Evolutionary conservation across 176 grass and related monocot genomes (phyloP).

Genomic region (Oropetium thomaeum): DNA sequence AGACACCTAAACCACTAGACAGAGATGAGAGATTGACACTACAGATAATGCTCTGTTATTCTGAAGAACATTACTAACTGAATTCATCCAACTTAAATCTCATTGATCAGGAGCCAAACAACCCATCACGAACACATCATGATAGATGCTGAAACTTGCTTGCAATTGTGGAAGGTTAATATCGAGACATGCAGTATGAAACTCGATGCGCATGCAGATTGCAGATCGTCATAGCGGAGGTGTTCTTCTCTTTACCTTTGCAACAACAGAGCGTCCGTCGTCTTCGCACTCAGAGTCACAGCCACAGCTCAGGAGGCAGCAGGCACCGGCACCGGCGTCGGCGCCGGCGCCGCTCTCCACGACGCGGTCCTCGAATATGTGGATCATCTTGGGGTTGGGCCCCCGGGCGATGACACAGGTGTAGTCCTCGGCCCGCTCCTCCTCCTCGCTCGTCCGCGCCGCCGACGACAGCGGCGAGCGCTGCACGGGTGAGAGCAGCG

Average conservation of each 20-base stretch:
- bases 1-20: constrained; percentile 35
- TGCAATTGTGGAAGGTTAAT: neutral
- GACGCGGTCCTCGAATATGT: constrained; percentile 67
- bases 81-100: constrained; percentile 14
- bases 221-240: neutral
- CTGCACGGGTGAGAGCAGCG: constrained; percentile 50
- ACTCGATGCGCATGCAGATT: neutral
- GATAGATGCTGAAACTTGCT: neutral
- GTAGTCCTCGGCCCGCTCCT: constrained; percentile 57
- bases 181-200: neutral
- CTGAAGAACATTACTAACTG: neutral
- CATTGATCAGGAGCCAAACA: neutral
- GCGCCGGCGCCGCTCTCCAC: constrained; percentile 42
- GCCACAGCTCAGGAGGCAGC: constrained; percentile 34
- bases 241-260: neutral
- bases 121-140: neutral
- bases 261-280: constrained; percentile 1
- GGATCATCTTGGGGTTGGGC: constrained; percentile 55
- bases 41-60: neutral
- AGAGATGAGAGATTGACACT: neutral
- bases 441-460: constrained; percentile 29
- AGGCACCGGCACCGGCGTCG: neutral
- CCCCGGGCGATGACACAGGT: constrained; percentile 64
- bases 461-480: constrained; percentile 31
- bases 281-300: constrained; percentile 44